These are phyloP conservation scores for Epichloe sp. DNA, from an alignment of 2,329 filamentous ascomycete species.

Conservation along the genomic window DNA sequence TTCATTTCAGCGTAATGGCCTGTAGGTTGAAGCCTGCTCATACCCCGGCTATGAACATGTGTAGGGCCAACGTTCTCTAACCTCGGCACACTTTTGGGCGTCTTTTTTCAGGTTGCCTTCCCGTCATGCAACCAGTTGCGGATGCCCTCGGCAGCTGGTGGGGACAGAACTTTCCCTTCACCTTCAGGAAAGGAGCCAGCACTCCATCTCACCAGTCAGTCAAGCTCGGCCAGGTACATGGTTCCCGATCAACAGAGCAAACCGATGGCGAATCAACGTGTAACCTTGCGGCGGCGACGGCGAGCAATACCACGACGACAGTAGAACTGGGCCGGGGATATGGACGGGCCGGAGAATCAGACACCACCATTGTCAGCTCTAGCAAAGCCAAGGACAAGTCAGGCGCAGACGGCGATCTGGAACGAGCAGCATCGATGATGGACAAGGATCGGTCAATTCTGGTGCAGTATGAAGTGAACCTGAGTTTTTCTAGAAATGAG, in stretches of 20 bases:
- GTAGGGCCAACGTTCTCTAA: not conserved
- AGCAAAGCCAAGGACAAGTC: not conserved
- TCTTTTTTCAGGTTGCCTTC: conserved; percentile 1
- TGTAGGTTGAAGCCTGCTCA: not conserved
- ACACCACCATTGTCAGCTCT: not conserved
- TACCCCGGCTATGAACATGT: not conserved
- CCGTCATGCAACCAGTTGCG: conserved; percentile 3
- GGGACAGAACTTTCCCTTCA: conserved; percentile 2
- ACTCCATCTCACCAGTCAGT: not conserved
- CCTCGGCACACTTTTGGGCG: not conserved
- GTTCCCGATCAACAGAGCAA: not conserved
- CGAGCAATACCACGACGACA: not conserved
- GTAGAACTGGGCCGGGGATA: not conserved
- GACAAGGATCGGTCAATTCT: not conserved
- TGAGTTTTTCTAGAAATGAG: not conserved
- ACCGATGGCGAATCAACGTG: not conserved
- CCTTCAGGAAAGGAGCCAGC: conserved; percentile 1
- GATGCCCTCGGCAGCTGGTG: conserved; percentile 4
- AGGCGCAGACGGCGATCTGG: not conserved
- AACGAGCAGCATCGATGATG: not conserved
- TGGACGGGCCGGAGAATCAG: not conserved
- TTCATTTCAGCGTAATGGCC: conserved; percentile 1
- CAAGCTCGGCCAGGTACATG: not conserved
- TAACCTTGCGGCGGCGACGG: not conserved
- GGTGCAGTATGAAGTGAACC: conserved; percentile 1